Base-by-base conservation (phyloP, 116 monocot species). In the Trichopus zeylanicus region DNA sequence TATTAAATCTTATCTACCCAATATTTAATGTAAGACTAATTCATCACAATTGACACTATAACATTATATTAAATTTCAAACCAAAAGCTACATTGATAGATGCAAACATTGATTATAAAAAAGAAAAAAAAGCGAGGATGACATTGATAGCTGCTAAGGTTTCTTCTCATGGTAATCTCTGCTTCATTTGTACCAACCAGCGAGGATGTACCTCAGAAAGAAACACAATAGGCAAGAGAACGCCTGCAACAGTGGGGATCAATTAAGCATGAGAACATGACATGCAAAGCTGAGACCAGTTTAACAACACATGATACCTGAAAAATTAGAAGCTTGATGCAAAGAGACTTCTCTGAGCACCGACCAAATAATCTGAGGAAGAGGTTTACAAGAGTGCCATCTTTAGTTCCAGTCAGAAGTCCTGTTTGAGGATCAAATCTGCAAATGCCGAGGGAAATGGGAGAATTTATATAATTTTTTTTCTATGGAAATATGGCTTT, bases 371-470 rank as follows among this genome's bases (percentile, higher is more conserved):
- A 56, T 55, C 87, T 76, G 51, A 97, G 87, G 58, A 97, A 97
- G 46, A 91, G 63, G 65, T 97, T 97, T 13, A 97, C 97, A 4
- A 97, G 81, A 21, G 80, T 97, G 47, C 83, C 84, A 82, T 97
- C 87, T 53, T 85, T 87, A 48, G 97, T 97, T 34, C 87, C 97
- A 46, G 97, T 97, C 70, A 97, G 59, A 10, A 91, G 67, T 24
- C 91, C 97, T 31, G 87, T 87, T 46, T 82, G 67, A 56, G 97
- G 91, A 80, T 97, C 97, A 80, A 87, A 97, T 51, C 97, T 97
- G 67, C 27, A 68, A 51, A 65, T 33, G n/a, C 16, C 42, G 42
- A 42, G n/a, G 13, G 42, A 42, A 42, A 42, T 4, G n/a, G 12
- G 42, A 42, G n/a, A 16, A 16, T 42, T n/a, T 15, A 42, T 16